Conservation (phyloP, 176 grass and related monocot species). For the Juncus effusus region DNA sequence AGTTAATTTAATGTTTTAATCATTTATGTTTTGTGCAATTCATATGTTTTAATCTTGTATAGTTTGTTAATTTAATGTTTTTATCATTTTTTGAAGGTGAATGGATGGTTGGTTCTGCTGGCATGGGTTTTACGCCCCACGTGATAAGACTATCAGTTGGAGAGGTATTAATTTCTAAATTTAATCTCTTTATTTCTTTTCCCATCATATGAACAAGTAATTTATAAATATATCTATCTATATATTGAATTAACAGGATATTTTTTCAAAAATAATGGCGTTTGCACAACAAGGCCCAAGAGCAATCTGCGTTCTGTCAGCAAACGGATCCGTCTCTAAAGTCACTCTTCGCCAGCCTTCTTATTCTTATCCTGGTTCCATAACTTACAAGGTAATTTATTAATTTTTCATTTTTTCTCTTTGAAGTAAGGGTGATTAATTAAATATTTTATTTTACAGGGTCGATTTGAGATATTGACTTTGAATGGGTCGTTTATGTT, state of each 20-base stretch:
- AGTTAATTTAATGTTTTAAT: not conserved
- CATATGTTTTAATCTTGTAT: not conserved
- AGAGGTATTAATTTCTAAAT: constrained; percentile 30
- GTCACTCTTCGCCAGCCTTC: constrained; percentile 36
- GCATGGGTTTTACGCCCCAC: constrained; percentile 42
- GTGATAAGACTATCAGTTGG: constrained; percentile 24
- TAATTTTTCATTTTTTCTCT: not conserved
- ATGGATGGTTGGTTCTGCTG: constrained; percentile 16
- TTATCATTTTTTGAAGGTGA: not conserved
- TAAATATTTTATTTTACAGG: constrained; percentile 23
- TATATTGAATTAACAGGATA: constrained; percentile 26
- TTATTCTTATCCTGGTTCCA: constrained; percentile 12
- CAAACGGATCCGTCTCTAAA: constrained; percentile 36
- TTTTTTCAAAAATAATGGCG: constrained; percentile 38
- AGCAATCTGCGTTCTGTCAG: constrained; percentile 40
- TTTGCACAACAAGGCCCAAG: constrained; percentile 34
- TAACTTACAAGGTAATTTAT: not conserved
- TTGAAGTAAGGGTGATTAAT: not conserved
- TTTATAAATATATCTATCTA: not conserved
- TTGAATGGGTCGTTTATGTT: constrained; percentile 37
- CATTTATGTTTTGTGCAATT: not conserved
- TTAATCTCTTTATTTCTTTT: constrained; percentile 10
- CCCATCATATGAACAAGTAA: not conserved
- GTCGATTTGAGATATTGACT: constrained; percentile 44
- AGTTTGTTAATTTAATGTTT: not conserved